Evolutionary conservation across 2,329 filamentous ascomycete genomes (phyloP).

Genomic region (Grosmannia clavigera): DNA sequence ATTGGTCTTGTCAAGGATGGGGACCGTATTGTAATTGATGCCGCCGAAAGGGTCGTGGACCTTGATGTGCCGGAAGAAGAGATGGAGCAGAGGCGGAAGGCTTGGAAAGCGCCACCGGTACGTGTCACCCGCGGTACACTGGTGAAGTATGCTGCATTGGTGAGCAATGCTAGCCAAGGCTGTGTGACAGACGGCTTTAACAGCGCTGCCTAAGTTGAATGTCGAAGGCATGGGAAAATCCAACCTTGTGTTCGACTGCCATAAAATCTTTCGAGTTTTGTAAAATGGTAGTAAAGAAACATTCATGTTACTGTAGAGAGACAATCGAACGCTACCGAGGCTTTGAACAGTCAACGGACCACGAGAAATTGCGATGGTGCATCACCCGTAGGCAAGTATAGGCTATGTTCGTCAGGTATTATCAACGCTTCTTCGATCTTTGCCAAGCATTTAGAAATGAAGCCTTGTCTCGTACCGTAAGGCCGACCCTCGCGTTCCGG

Average conservation of each 20-base stretch:
- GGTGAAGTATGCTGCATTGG: slow-evolving; percentile 54
- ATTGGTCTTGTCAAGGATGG: slow-evolving; percentile 75
- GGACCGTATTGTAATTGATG: slow-evolving; percentile 71
- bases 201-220: not conserved
- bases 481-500: slow-evolving; percentile 74
- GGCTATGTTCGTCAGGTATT: slow-evolving; percentile 12
- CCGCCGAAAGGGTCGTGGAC: slow-evolving; percentile 58
- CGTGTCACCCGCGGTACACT: slow-evolving; percentile 52
- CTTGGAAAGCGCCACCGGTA: slow-evolving; percentile 50
- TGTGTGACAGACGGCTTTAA: slow-evolving; percentile 39
- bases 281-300: not conserved
- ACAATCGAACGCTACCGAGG: not conserved
- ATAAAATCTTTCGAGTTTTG: not conserved
- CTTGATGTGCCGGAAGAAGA: slow-evolving; percentile 55
- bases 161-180: slow-evolving; percentile 46
- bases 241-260: not conserved
- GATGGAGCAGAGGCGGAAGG: slow-evolving; percentile 41
- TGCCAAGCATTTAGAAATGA: slow-evolving; percentile 63
- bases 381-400: not conserved
- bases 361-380: not conserved
- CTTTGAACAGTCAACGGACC: not conserved
- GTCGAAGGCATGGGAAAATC: not conserved
- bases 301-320: not conserved
- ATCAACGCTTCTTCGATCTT: slow-evolving; percentile 19
- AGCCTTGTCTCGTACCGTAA: slow-evolving; percentile 72